Evolutionary conservation across 2,329 filamentous ascomycete species (phyloP).

Genomic region (Hawksworthiomyces lignivorus): DNA sequence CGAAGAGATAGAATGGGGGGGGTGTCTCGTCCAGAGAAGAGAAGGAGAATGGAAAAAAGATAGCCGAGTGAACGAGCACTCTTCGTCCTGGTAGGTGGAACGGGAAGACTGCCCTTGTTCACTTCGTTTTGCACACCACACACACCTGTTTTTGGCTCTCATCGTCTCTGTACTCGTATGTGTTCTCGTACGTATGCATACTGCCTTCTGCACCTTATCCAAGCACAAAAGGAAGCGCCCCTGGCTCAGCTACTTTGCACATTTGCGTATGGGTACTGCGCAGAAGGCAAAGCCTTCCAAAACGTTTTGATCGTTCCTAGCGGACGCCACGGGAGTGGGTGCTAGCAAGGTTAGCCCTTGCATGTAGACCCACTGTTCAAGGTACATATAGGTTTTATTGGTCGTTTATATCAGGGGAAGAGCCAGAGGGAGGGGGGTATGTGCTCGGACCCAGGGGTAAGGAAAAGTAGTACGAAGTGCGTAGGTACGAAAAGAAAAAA

Average conservation of each 20-base stretch:
- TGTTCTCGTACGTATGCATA: background rate
- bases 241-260: too few species aligned
- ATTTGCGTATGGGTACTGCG: too few species aligned
- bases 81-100: too few species aligned
- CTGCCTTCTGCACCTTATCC: background rate
- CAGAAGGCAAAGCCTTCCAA: background rate
- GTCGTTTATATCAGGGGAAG: background rate
- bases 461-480: too few species aligned
- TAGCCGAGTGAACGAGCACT: too few species aligned
- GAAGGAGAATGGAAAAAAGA: too few species aligned
- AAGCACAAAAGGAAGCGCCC: background rate
- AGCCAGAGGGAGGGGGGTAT: background rate
- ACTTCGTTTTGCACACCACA: background rate
- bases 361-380: background rate
- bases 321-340: conserved; percentile 9
- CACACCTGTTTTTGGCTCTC: background rate
- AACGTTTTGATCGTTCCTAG: conserved; percentile 12
- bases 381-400: conserved; percentile 1
- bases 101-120: too few species aligned
- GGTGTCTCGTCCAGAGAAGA: too few species aligned
- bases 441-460: conserved; percentile 1
- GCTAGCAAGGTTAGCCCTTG: conserved; percentile 6
- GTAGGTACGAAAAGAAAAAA: too few species aligned
- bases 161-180: background rate
- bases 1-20: too few species aligned